A percentile compares a stretch with the other conserved stretches of the same genome.
phyloP scores from a whole-genome alignment of 2,329 filamentous ascomycete species.

The Chrysosporium keratinophilum region DNA sequence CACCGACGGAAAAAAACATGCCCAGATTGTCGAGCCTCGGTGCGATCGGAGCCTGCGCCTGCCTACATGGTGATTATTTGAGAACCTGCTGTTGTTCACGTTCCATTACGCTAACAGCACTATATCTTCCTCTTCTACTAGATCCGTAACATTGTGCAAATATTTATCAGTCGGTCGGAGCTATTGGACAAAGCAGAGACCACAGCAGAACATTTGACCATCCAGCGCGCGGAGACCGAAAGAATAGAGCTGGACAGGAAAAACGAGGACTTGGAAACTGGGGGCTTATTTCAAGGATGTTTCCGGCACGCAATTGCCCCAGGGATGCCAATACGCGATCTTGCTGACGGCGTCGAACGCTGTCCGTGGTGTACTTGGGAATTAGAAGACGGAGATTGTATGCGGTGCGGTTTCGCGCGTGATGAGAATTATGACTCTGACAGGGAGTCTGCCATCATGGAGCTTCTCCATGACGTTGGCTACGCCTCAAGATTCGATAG shows the following conservation, averaged over 20 bases:
- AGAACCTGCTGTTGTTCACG: neutral
- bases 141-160: conserved; percentile 54
- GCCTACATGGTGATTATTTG: conserved; percentile 49
- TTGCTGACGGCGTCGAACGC: conserved; percentile 50
- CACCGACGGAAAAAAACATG: conserved; percentile 53
- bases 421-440: conserved; percentile 33
- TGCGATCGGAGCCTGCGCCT: conserved; percentile 51
- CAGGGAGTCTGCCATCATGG: neutral
- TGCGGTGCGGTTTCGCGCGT: conserved; percentile 43
- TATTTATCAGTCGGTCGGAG: conserved; percentile 51
- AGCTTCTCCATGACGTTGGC: neutral
- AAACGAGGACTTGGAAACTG: conserved; percentile 39
- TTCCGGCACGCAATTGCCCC: conserved; percentile 36
- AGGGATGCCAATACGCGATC: conserved; percentile 42
- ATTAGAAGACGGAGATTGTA: conserved; percentile 50
- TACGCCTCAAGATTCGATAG: neutral
- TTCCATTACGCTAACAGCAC: neutral
- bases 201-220: conserved; percentile 48
- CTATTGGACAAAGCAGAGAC: conserved; percentile 55
- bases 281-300: conserved; percentile 54
- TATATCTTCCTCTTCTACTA: conserved; percentile 21
- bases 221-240: conserved; percentile 50
- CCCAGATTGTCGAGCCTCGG: conserved; percentile 54
- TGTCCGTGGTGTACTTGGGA: conserved; percentile 56
- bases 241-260: conserved; percentile 51